phyloP scores from a whole-genome alignment of 1,284 basidiomycete species.

The Anthracocystis setariae region DNA sequence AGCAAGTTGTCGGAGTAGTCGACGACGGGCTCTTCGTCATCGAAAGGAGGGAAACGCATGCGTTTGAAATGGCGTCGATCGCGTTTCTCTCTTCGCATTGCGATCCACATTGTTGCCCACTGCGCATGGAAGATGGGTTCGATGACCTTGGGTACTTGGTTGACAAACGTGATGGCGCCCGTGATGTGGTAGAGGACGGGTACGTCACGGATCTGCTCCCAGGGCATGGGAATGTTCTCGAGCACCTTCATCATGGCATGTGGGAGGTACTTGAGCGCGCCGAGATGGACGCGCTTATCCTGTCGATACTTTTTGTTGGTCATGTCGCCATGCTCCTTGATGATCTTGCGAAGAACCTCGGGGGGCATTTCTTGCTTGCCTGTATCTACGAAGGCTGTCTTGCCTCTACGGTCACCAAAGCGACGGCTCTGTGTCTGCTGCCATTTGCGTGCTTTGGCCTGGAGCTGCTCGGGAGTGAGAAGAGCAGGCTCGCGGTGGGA shows the following conservation, averaged over 20 bases:
- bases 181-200: conserved; percentile 77
- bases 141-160: conserved; percentile 94
- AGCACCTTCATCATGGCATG: conserved; percentile 99
- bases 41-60: conserved; percentile 99
- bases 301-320: conserved; percentile 79
- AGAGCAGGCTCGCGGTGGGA: conserved; percentile 53
- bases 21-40: conserved; percentile 88
- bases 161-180: conserved; percentile 99
- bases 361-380: conserved; percentile 80
- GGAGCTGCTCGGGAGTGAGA: conserved; percentile 80
- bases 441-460: conserved; percentile 92
- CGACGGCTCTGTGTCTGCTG: conserved; percentile 89
- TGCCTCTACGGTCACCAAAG: conserved; percentile 83
- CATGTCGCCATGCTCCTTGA: conserved; percentile 69
- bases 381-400: conserved; percentile 88
- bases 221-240: conserved; percentile 98
- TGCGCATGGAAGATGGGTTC: conserved; percentile 99
- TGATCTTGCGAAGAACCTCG: conserved; percentile 75
- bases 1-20: conserved; percentile 83
- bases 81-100: conserved; percentile 98
- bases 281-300: conserved; percentile 98
- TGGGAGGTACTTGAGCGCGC: conserved; percentile 97
- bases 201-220: conserved; percentile 75
- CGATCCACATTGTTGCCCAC: conserved; percentile 99
- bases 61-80: conserved; percentile 99